phyloP scores from a whole-genome alignment of 768 basidiomycete species.

The Calocera cornea region DNA sequence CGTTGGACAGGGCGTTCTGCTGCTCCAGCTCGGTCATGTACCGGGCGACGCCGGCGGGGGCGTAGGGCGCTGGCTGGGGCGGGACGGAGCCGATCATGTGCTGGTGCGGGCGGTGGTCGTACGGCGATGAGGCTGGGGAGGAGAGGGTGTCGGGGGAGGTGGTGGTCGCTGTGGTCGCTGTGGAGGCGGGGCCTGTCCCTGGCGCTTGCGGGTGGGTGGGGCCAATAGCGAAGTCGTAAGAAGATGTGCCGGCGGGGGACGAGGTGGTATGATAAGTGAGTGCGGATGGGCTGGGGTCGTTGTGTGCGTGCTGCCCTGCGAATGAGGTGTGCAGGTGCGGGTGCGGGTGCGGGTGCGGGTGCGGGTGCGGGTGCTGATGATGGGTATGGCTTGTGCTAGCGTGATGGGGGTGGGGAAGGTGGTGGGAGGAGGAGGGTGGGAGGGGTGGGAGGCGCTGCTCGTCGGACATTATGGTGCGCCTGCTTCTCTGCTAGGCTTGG shows the following conservation, averaged over 20 bases:
- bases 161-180: background rate
- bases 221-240: background rate
- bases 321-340: background rate
- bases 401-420: background rate
- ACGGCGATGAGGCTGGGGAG: background rate
- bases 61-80: background rate
- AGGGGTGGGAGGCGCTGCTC: background rate
- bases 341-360: background rate
- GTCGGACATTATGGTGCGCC: background rate
- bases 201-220: background rate
- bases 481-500: background rate
- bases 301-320: background rate
- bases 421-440: background rate
- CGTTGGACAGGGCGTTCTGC: background rate
- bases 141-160: background rate
- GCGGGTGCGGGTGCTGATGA: background rate
- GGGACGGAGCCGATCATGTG: conserved; percentile 4
- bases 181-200: background rate
- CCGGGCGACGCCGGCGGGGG: background rate
- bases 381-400: background rate
- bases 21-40: background rate
- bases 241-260: background rate
- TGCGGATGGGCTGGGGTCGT: too few relatives aligned
- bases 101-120: background rate
- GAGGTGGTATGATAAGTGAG: background rate